phyloP scores from a whole-genome alignment of 768 basidiomycete species.

The Naematelia encephala region DNA sequence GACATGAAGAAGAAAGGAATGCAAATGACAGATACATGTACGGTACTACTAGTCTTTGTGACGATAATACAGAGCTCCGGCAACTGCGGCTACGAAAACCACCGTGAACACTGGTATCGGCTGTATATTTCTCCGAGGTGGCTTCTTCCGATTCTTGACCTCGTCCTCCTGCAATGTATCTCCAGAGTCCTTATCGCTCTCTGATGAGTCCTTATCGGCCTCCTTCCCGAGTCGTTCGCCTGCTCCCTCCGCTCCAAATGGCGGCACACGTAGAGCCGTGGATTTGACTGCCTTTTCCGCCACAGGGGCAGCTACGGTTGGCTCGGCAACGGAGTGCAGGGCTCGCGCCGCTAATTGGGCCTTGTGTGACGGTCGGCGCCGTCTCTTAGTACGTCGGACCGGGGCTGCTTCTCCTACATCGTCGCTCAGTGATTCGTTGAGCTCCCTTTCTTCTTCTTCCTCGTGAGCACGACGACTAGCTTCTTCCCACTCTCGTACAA shows the following conservation, averaged over 20 bases:
- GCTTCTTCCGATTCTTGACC: constrained; percentile 6
- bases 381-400: constrained; percentile 12
- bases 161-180: constrained; percentile 33
- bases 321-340: constrained; percentile 31
- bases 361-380: constrained; percentile 32
- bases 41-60: constrained; percentile 26
- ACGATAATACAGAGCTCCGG: constrained; percentile 35
- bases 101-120: constrained; percentile 37
- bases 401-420: constrained; percentile 30
- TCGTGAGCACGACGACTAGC: constrained; percentile 49
- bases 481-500: constrained; percentile 78
- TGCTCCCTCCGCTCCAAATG: not conserved
- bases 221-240: constrained; percentile 4
- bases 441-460: constrained; percentile 48
- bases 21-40: not conserved
- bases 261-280: not conserved
- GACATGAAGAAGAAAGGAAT: constrained; percentile 22
- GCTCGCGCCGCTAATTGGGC: constrained; percentile 40
- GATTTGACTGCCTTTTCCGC: not conserved
- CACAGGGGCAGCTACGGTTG: not conserved
- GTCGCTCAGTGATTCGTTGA: constrained; percentile 45
- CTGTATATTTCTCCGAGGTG: constrained; percentile 6
- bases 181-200: constrained; percentile 31
- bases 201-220: constrained; percentile 18
- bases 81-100: constrained; percentile 33